A percentile compares a stretch with the other conserved stretches of the same genome.
These are phyloP conservation scores for Drechslerella coelobrocha DNA, from an alignment of 2,329 filamentous ascomycete species.

Conservation along the genomic window DNA sequence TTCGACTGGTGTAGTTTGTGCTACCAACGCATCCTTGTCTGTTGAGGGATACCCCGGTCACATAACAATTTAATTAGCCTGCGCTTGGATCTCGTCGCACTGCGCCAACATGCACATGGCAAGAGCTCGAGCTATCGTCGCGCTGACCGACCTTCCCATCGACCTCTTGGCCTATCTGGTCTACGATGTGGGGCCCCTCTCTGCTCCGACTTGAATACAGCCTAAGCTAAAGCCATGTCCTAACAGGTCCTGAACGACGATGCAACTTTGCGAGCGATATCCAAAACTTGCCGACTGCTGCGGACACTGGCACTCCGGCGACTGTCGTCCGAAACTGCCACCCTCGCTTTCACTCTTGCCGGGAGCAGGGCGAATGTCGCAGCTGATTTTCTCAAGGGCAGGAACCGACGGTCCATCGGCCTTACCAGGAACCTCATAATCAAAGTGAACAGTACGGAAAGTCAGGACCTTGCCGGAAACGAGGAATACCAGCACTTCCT, in stretches of 20 bases:
- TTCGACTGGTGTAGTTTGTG: neutral
- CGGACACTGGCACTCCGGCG: conserved; percentile 10
- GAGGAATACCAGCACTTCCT: neutral
- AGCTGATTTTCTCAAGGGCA: neutral
- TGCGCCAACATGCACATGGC: neutral
- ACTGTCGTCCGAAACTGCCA: conserved; percentile 17
- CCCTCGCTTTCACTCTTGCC: conserved; percentile 15
- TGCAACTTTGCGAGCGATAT: conserved; percentile 8
- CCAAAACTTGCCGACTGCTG: conserved; percentile 9
- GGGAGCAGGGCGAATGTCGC: neutral
- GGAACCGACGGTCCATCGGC: conserved; percentile 2
- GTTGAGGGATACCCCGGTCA: neutral
- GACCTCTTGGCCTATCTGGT: conserved; percentile 31
- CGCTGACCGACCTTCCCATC: conserved; percentile 23
- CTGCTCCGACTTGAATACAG: neutral
- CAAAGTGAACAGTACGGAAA: conserved; percentile 20
- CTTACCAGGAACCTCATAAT: conserved; percentile 3
- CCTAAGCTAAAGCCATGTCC: neutral
- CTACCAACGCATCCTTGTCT: neutral
- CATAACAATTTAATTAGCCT: neutral
- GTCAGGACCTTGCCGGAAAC: neutral
- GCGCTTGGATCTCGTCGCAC: neutral
- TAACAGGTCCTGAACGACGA: conserved; percentile 19
- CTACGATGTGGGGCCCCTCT: conserved; percentile 16
- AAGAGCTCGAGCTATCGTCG: too few relatives aligned